Conservation (phyloP, 2,329 filamentous ascomycete species). For the Sporothrix schenckii region DNA sequence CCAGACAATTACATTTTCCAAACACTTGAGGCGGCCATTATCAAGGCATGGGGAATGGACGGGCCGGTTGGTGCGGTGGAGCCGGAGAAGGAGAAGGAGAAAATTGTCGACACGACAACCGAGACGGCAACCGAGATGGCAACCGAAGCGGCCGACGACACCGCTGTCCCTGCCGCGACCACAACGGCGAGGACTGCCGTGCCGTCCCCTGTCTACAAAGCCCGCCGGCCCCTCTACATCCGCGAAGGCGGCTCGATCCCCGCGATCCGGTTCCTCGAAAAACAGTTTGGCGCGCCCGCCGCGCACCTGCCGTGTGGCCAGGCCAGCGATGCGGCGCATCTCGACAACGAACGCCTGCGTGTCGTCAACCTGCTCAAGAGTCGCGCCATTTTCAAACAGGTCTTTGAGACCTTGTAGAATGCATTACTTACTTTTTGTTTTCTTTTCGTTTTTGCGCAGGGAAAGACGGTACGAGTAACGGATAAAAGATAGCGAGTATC, state of each 20-base stretch:
- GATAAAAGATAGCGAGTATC: background rate
- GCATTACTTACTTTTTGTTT: background rate
- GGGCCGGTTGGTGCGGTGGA: background rate
- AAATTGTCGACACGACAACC: background rate
- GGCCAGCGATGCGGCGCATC: constrained; percentile 88
- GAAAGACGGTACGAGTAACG: background rate
- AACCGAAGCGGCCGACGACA: background rate
- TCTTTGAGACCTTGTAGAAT: constrained; percentile 69
- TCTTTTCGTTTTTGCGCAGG: background rate
- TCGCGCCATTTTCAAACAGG: constrained; percentile 83
- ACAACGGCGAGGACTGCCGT: background rate
- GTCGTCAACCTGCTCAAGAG: constrained; percentile 88
- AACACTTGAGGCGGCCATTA: constrained; percentile 81
- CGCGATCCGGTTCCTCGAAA: constrained; percentile 89
- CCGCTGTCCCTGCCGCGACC: background rate
- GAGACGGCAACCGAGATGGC: background rate
- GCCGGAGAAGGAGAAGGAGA: background rate
- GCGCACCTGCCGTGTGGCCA: constrained; percentile 94
- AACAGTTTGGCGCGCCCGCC: constrained; percentile 87
- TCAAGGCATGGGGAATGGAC: constrained; percentile 76
- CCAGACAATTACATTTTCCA: constrained; percentile 88
- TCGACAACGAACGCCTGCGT: constrained; percentile 92
- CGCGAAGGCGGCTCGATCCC: constrained; percentile 95
- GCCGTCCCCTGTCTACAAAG: constrained; percentile 38
- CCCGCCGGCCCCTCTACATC: constrained; percentile 79